Base-by-base conservation (phyloP, 805 yeast genomes). In the Candida sphagnicola region DNA sequence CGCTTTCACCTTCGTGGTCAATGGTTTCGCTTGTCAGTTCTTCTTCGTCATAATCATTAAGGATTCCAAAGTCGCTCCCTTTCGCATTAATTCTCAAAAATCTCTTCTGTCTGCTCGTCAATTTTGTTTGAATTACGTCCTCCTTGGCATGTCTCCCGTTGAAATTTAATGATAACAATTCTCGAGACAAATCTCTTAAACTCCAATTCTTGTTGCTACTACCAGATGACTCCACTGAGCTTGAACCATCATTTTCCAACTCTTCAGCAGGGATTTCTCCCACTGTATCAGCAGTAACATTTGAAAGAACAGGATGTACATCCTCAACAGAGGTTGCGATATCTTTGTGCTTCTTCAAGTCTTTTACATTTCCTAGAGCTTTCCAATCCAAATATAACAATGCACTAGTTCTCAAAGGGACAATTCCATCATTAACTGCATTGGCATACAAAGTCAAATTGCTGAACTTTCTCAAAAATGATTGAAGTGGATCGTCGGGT, bases 341-440 rank as follows among this genome's bases (percentile, higher is more conserved):
- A 15, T 18, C 44, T 16, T 40, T 41, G 12, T 44, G 34, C 28
- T 49, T 39, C 38, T 55, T 51, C 33, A 65, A 42, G 8, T 54
- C 61, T 10, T 53, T 54, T 4, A 67, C 67, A 26, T 65, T 65
- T 2, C 71, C 72, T 24, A 69, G 49, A 1, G 74, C 72, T 21
- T 56, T 55, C 59, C 67, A 69, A 45, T 69, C 75, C 37, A 69
- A 48, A 38, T 67, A 69, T 15, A 69, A 49, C 37, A 69, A 51
- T 1, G 72, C 69, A 23, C 70, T 56, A 1, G 75, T 69, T 34
- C 75, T 49, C 23, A 69, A 52, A 1, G 75, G 75, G 1, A 67
- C 74, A 15, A 69, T 68, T 2, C 75, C 75, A 43, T 69, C 75
- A 39, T 68, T 67, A 12, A 69, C 54, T 4, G 71, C 70, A 46